Conservation (phyloP, 164 flowering plant genomes). For the Cinnamomum chago region DNA sequence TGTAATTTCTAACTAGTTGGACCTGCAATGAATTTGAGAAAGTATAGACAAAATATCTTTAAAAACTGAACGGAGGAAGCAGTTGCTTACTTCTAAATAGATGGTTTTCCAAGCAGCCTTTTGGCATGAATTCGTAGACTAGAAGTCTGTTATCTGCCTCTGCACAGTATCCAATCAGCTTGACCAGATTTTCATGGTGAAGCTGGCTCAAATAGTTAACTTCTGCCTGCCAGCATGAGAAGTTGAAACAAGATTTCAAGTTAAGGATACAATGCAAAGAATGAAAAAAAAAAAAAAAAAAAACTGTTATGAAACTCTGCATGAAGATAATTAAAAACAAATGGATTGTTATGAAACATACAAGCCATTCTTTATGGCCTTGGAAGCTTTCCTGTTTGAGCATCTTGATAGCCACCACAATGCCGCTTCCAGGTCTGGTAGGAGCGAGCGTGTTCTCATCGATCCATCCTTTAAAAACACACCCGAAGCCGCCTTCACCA, state of each 20-base stretch:
- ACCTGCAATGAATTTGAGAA: background rate
- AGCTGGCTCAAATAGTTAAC: conserved; percentile 19
- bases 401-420: conserved; percentile 67
- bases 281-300: too few species aligned
- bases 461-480: conserved; percentile 92
- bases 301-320: background rate
- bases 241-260: background rate
- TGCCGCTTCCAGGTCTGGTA: conserved; percentile 46
- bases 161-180: conserved; percentile 18
- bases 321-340: background rate
- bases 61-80: background rate
- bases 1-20: too few species aligned
- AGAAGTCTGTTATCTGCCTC: conserved; percentile 55
- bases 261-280: background rate
- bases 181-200: conserved; percentile 19
- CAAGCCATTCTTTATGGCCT: conserved; percentile 94
- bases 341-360: conserved; percentile 25
- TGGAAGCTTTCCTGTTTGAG: conserved; percentile 71
- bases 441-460: conserved; percentile 13
- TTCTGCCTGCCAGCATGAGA: conserved; percentile 27
- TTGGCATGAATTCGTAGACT: conserved; percentile 80
- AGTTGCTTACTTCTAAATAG: conserved; percentile 66
- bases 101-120: conserved; percentile 88
- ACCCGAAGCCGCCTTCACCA: conserved; percentile 92
- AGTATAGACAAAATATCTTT: background rate